Evolutionary conservation across 805 yeast genomes (phyloP).

Genomic region (Ogataea parapolymorpha): DNA sequence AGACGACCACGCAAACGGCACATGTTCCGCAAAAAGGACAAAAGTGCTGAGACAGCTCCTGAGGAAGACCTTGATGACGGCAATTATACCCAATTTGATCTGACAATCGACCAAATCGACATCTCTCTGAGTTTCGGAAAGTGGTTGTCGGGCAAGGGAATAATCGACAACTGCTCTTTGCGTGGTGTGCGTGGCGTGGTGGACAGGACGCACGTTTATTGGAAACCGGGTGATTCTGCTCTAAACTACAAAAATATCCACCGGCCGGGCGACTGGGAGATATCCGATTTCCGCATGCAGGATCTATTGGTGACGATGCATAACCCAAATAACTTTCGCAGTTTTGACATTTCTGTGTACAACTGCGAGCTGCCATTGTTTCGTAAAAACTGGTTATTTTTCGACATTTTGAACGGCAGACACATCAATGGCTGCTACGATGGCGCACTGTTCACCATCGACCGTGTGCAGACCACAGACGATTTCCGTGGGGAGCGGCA

Average conservation of each 20-base stretch:
- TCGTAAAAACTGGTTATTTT: conserved; percentile 90
- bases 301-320: conserved; percentile 78
- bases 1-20: conserved; percentile 61
- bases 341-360: conserved; percentile 84
- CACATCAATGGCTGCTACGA: conserved; percentile 90
- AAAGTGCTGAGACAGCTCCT: background rate
- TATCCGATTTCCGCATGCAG: conserved; percentile 75
- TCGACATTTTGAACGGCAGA: conserved; percentile 81
- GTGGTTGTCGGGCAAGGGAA: conserved; percentile 90
- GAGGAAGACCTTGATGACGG: conserved; percentile 68
- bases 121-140: conserved; percentile 76
- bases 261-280: conserved; percentile 89
- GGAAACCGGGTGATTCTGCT: conserved; percentile 83
- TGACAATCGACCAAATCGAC: conserved; percentile 81
- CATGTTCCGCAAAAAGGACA: conserved; percentile 24
- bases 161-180: conserved; percentile 73
- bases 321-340: conserved; percentile 80
- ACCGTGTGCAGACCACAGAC: conserved; percentile 63
- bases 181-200: conserved; percentile 89
- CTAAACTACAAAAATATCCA: conserved; percentile 70
- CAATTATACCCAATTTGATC: conserved; percentile 92
- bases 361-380: conserved; percentile 75
- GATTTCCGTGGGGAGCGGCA: conserved; percentile 38
- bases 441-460: conserved; percentile 87
- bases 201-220: conserved; percentile 82